Base-by-base conservation (phyloP, 306 rosid genomes). In the Cicer bijugum region DNA sequence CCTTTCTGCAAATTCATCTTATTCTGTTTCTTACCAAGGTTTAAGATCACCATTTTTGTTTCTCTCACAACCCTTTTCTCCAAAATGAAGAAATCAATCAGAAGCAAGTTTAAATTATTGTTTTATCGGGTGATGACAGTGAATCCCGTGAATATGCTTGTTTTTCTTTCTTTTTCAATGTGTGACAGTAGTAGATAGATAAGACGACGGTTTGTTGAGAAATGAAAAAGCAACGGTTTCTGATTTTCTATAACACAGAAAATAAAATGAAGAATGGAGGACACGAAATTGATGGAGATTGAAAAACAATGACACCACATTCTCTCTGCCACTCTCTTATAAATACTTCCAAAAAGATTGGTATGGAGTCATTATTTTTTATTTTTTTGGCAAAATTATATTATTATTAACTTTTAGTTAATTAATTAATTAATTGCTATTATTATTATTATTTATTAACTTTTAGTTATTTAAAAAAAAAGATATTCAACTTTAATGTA, bases 41-140 rank as follows among this genome's bases (percentile, higher is more conserved):
- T 84, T 11, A 43, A 4, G 16, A 33, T 59, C 80, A 80, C 88
- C 88, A 86, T 86, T 52, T 19, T 56, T 23, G 1, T 10, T 55
- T 1, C 16, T 12, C 6, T 61, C 10, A 52, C 50, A 39, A 39
- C 76, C 73, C 74, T 66, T 62, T 69, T 57, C n/a, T 2, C 2
- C 10, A 59, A 6, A 59, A 59, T 16, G 9, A 23, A 10, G 65
- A 12, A 53, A 17, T 16, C 12, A 76, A 63, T 39, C n/a, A 46
- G 15, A 37, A 53, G 4, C 58, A 16, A 8, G 10, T 7, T 52
- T 52, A 15, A 52, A 15, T 1, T 53, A 12, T 53, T 2, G 12
- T 17, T 53, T 53, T 53, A 28, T 56, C 5, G 4, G 23, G 38
- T 56, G n/a, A 12, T 56, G n/a, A 12, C 43, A 12, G 7, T 59